phyloP scores from a whole-genome alignment of 2,329 filamentous ascomycete species.

The Arthrobotrys musiformis region DNA sequence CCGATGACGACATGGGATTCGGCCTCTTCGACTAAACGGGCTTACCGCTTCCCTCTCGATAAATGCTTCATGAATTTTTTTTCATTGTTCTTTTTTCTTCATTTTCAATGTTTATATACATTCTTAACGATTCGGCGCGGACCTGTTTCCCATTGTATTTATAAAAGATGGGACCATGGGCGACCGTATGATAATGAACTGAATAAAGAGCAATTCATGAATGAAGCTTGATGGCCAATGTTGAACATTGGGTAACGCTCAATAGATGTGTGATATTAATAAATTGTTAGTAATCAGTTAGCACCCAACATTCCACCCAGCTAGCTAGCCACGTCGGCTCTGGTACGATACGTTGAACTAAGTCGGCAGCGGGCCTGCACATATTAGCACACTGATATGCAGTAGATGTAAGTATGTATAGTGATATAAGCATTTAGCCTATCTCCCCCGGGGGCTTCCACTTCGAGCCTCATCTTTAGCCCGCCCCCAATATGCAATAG shows the following conservation, averaged over 20 bases:
- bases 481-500: neutral
- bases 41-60: neutral
- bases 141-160: constrained; percentile 52
- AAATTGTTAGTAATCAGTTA: neutral
- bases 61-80: neutral
- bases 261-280: too few species aligned
- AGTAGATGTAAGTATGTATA: too few species aligned
- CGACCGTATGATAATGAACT: constrained; percentile 9
- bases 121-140: constrained; percentile 23
- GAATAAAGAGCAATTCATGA: constrained; percentile 22
- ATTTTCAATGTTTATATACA: constrained; percentile 52
- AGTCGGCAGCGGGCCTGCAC: too few species aligned
- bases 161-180: constrained; percentile 43
- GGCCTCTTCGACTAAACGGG: constrained; percentile 76
- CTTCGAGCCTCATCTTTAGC: neutral
- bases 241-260: too few species aligned
- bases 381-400: too few species aligned
- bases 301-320: neutral
- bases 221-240: neutral
- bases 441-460: neutral
- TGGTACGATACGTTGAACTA: neutral
- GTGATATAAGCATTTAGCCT: neutral
- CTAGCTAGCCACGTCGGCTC: neutral
- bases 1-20: constrained; percentile 73
- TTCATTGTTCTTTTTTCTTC: neutral